Evolutionary conservation across 257 asterid genomes (phyloP).

Genomic region (Jacaranda copaia): DNA sequence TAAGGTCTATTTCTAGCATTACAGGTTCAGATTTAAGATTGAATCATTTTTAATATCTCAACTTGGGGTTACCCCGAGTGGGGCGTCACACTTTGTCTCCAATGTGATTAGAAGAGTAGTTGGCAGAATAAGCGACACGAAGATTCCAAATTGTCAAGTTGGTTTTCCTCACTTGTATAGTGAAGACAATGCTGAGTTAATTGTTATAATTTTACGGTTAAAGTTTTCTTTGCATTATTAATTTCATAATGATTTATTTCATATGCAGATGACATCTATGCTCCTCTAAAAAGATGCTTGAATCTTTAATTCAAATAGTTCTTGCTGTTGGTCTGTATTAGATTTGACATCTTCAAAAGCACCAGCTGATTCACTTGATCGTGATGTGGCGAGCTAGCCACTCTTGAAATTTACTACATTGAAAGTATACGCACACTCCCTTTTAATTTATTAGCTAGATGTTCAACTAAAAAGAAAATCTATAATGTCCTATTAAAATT

Average conservation of each 20-base stretch:
- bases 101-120: neutral
- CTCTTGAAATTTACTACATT: conserved; percentile 31
- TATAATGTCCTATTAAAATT: conserved; percentile 28
- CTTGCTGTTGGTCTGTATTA: conserved; percentile 82
- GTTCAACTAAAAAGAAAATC: conserved; percentile 21
- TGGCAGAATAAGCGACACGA: neutral
- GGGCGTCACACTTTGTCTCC: too few species aligned
- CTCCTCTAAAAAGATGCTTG: conserved; percentile 98
- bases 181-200: conserved; percentile 22
- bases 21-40: too few species aligned
- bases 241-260: conserved; percentile 28
- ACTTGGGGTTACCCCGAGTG: too few species aligned
- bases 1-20: too few species aligned
- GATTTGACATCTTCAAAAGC: conserved; percentile 95
- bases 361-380: conserved; percentile 96
- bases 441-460: conserved; percentile 19
- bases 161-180: conserved; percentile 9
- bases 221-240: conserved; percentile 19
- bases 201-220: conserved; percentile 24
- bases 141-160: conserved; percentile 10
- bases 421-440: conserved; percentile 10
- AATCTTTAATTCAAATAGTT: conserved; percentile 90
- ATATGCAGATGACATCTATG: conserved; percentile 90
- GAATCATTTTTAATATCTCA: too few species aligned
- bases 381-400: conserved; percentile 77